Percentiles rank a stretch among this genome's conserved stretches.
These are phyloP conservation scores for thale cress (Arabidopsis thaliana) DNA, from an alignment of 345 rosid genomes.

Conservation along the genomic window TAIR10.1 NC_003076.8:23004001-23004500, in stretches of 20 bases:
- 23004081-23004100: conserved; percentile 25
- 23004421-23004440: conserved; percentile 97
- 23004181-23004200: conserved; percentile 21
- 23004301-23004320: conserved; percentile 34
- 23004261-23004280: conserved; percentile 1
- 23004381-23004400: conserved; percentile 71
- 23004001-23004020: conserved; percentile 4
- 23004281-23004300: conserved; percentile 31
- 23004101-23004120: conserved; percentile 34
- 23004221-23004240: conserved; percentile 27
- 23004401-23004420: conserved; percentile 82
- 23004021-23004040: conserved; percentile 33
- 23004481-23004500: background rate
- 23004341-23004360: conserved; percentile 52
- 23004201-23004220: conserved; percentile 34
- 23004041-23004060: conserved; percentile 37
- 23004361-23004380: conserved; percentile 73
- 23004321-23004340: conserved; percentile 40
- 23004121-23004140: conserved; percentile 7
- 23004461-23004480: background rate
- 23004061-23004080: conserved; percentile 29
- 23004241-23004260: conserved; percentile 29
- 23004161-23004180: conserved; percentile 18
- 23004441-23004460: conserved; percentile 97
- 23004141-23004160: conserved; percentile 9